A percentile compares a stretch with the other conserved stretches of the same genome.
These are phyloP conservation scores for Hortiboletus campestris DNA, from an alignment of 768 basidiomycete genomes.

Conservation along the genomic window DNA sequence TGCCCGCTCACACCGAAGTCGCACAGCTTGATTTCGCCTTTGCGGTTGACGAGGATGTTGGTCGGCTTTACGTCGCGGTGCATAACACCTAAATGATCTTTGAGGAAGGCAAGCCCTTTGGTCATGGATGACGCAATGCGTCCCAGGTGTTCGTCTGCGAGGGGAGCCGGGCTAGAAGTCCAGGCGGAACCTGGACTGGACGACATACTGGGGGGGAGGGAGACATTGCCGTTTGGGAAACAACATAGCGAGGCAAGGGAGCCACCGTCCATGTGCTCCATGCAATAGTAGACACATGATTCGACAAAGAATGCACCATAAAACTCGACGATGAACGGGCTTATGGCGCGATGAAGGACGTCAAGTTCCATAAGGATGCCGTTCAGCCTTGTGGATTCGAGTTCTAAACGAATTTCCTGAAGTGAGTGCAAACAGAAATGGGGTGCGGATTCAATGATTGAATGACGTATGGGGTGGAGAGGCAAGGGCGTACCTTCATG, in stretches of 20 bases:
- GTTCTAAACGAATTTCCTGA: slow-evolving; percentile 95
- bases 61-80: slow-evolving; percentile 90
- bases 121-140: slow-evolving; percentile 83
- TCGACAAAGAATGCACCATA: slow-evolving; percentile 99
- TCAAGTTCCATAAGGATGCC: slow-evolving; percentile 99
- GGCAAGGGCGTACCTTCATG: slow-evolving; percentile 75
- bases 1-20: slow-evolving; percentile 99
- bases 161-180: slow-evolving; percentile 36
- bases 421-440: background rate
- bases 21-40: slow-evolving; percentile 90
- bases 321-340: slow-evolving; percentile 94
- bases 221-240: slow-evolving; percentile 45
- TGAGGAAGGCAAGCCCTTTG: slow-evolving; percentile 88
- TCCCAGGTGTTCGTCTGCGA: slow-evolving; percentile 77
- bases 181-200: slow-evolving; percentile 33
- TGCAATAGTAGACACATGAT: slow-evolving; percentile 99
- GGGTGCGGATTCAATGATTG: background rate
- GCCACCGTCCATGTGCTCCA: slow-evolving; percentile 99
- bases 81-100: slow-evolving; percentile 90
- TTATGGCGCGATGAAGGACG: slow-evolving; percentile 89
- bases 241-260: slow-evolving; percentile 72
- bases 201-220: slow-evolving; percentile 32
- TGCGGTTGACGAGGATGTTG: slow-evolving; percentile 86
- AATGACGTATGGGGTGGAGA: slow-evolving; percentile 11
- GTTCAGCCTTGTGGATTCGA: slow-evolving; percentile 90